Evolutionary conservation across 1,284 basidiomycete genomes (phyloP).

Genomic region (Ganoderma multipileum): DNA sequence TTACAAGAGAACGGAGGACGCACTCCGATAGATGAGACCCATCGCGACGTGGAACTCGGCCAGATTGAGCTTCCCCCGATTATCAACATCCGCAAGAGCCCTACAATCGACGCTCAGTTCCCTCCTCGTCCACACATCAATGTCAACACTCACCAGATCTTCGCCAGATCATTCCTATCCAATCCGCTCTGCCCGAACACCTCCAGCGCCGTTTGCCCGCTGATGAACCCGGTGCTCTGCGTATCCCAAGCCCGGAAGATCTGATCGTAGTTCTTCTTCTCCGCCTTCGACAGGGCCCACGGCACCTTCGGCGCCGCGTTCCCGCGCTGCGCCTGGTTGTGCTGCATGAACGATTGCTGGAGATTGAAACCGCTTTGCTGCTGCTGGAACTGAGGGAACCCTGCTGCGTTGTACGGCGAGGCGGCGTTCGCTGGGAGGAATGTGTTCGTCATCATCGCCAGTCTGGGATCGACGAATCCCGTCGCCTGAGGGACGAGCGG

Average conservation of each 20-base stretch:
- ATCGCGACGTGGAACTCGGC: conserved; percentile 99
- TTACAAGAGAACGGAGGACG: conserved; percentile 40
- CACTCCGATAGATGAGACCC: conserved; percentile 96
- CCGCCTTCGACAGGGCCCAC: conserved; percentile 89
- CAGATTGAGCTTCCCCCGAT: conserved; percentile 93
- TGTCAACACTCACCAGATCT: conserved; percentile 78
- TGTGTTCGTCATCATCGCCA: conserved; percentile 85
- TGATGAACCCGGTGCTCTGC: conserved; percentile 86
- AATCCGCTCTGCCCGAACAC: conserved; percentile 96
- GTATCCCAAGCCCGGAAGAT: conserved; percentile 98
- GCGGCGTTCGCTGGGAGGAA: conserved; percentile 84
- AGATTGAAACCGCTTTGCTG: conserved; percentile 64
- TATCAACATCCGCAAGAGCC: conserved; percentile 89
- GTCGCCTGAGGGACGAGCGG: conserved; percentile 81
- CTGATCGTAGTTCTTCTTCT: conserved; percentile 97
- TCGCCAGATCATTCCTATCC: conserved; percentile 89
- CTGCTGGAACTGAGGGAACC: conserved; percentile 72
- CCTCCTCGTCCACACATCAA: not conserved
- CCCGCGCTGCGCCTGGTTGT: conserved; percentile 78
- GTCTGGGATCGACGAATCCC: conserved; percentile 84
- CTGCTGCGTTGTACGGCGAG: conserved; percentile 65
- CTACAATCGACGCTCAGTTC: conserved; percentile 46
- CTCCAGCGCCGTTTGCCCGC: conserved; percentile 86
- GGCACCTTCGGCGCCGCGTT: conserved; percentile 79
- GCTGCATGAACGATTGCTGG: conserved; percentile 82